Percentiles rank a stretch among this genome's conserved stretches.
Evolutionary conservation across 2,329 filamentous ascomycete genomes (phyloP).

Genomic region (Botrytis sinoallii): DNA sequence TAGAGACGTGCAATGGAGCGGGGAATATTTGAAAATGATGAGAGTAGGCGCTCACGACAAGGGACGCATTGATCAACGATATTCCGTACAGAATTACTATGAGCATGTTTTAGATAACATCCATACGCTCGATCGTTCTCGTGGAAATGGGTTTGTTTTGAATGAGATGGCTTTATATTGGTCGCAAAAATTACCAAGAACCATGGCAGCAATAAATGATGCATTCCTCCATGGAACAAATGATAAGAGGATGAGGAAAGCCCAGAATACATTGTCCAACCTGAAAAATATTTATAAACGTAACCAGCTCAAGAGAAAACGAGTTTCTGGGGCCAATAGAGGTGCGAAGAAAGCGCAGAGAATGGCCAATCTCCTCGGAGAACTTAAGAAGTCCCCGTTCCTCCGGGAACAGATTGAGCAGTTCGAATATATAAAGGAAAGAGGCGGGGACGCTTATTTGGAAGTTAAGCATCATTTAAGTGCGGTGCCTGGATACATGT

Average conservation of each 20-base stretch:
- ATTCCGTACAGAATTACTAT: background rate
- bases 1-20: background rate
- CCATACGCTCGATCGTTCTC: background rate
- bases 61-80: background rate
- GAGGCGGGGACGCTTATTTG: too few relatives aligned
- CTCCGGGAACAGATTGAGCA: too few relatives aligned
- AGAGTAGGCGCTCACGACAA: rapidly evolving
- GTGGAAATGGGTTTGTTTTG: background rate
- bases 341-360: rapidly evolving
- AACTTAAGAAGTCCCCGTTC: rapidly evolving
- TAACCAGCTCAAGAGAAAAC: background rate
- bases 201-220: too few relatives aligned
- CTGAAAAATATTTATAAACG: background rate
- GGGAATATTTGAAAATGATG: rapidly evolving
- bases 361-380: rapidly evolving
- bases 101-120: too few relatives aligned
- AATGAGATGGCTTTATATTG: background rate
- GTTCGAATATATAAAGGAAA: background rate
- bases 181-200: background rate
- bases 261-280: background rate
- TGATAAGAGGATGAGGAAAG: background rate
- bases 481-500: background rate
- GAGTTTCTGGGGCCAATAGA: rapidly evolving
- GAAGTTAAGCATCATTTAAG: background rate
- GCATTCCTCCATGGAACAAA: background rate